phyloP scores from a whole-genome alignment of 768 basidiomycete genomes.

The Sutorius australiensis region DNA sequence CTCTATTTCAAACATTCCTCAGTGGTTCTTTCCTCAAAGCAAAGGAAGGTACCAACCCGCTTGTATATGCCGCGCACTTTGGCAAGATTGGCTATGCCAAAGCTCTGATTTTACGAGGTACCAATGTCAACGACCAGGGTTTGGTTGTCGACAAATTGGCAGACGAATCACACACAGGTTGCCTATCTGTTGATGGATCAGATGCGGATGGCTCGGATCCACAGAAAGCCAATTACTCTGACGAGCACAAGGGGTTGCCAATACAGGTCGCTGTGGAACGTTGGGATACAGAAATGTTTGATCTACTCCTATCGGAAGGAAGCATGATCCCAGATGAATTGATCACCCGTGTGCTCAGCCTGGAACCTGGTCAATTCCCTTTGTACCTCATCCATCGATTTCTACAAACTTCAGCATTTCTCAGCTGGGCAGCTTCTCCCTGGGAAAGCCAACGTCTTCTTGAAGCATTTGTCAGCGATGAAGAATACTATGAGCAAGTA shows the following conservation, averaged over 20 bases:
- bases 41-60: constrained; percentile 5
- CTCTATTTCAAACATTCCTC: not conserved
- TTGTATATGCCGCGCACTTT: constrained; percentile 8
- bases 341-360: not conserved
- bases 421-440: not conserved
- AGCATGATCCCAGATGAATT: not conserved
- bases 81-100: not conserved
- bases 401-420: not conserved
- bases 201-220: not conserved
- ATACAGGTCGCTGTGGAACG: not conserved
- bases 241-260: not conserved
- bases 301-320: constrained; percentile 3
- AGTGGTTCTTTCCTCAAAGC: not conserved
- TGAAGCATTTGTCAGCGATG: constrained; percentile 1
- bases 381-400: not conserved
- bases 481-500: not conserved
- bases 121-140: not conserved
- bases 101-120: not conserved
- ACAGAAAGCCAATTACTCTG: not conserved
- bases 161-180: not conserved
- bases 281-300: constrained; percentile 1
- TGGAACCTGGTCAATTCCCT: constrained; percentile 1
- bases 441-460: constrained; percentile 6
- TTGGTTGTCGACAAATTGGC: not conserved
- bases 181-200: not conserved